Evolutionary conservation across 192 early-diverging fungal species (phyloP).

Genomic region (Polychytrium aggregatum): DNA sequence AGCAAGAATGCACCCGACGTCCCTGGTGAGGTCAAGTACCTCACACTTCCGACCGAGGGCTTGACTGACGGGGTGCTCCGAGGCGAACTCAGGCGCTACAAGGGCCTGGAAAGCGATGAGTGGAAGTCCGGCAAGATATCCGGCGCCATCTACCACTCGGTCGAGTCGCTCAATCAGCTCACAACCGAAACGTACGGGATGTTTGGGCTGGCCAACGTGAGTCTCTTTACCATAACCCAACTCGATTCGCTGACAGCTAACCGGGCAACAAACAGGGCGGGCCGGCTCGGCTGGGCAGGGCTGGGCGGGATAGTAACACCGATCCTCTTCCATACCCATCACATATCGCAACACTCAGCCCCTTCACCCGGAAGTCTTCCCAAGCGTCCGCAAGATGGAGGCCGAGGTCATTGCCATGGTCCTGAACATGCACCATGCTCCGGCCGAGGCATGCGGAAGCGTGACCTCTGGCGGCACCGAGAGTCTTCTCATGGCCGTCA

Average conservation of each 20-base stretch:
- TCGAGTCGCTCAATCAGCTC: constrained; percentile 63
- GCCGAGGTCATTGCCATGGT: constrained; percentile 93
- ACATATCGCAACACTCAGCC: constrained; percentile 31
- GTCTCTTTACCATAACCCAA: not conserved
- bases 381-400: constrained; percentile 89
- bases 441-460: constrained; percentile 59
- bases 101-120: constrained; percentile 49
- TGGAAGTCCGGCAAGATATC: constrained; percentile 82
- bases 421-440: constrained; percentile 72
- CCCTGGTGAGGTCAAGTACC: constrained; percentile 50
- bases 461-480: constrained; percentile 94
- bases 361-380: constrained; percentile 91
- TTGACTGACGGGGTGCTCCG: constrained; percentile 49
- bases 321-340: too few relatives aligned
- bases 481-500: constrained; percentile 88
- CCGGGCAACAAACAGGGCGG: too few relatives aligned
- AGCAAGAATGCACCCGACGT: constrained; percentile 56
- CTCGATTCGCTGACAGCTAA: too few relatives aligned
- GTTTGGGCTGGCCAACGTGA: constrained; percentile 67
- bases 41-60: constrained; percentile 51
- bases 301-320: too few relatives aligned
- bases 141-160: constrained; percentile 90
- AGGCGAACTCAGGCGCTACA: constrained; percentile 43
- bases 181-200: constrained; percentile 69
- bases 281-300: too few relatives aligned